Percentiles rank a stretch among this genome's conserved stretches.
Evolutionary conservation across 192 early-diverging fungal species (phyloP).

Genomic region (Coemansia sp.): DNA sequence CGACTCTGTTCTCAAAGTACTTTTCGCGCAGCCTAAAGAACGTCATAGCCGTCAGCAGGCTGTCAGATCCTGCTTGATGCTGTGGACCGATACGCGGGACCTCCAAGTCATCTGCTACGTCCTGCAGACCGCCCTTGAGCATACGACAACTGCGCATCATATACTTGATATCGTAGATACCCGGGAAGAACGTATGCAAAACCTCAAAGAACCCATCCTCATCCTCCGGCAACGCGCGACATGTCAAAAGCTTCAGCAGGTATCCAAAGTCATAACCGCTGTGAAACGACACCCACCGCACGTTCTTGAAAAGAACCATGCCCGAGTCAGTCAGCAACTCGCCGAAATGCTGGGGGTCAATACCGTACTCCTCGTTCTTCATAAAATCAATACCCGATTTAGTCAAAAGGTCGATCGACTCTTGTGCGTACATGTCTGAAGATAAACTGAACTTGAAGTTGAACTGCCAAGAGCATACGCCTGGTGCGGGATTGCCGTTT

Average conservation of each 20-base stretch:
- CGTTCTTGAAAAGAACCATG: constrained; percentile 88
- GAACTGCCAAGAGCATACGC: constrained; percentile 93
- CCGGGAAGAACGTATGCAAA: constrained; percentile 93
- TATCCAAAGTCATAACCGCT: constrained; percentile 99
- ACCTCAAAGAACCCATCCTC: constrained; percentile 95
- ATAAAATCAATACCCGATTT: constrained; percentile 99
- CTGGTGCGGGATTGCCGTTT: constrained; percentile 79
- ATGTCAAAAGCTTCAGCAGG: constrained; percentile 92
- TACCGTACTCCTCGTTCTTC: constrained; percentile 94
- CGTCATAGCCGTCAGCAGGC: constrained; percentile 91
- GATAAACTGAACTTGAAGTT: constrained; percentile 97
- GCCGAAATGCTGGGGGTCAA: constrained; percentile 94
- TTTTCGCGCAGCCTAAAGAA: constrained; percentile 98
- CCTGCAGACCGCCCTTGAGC: constrained; percentile 96
- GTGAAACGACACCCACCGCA: constrained; percentile 99
- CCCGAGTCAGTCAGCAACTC: constrained; percentile 97
- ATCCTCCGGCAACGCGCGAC: constrained; percentile 85
- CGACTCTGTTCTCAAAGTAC: constrained; percentile 95
- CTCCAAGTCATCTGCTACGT: constrained; percentile 95
- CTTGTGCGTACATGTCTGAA: constrained; percentile 98
- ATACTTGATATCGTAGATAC: constrained; percentile 99
- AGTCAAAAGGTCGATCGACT: constrained; percentile 94
- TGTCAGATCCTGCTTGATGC: constrained; percentile 99
- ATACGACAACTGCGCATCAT: constrained; percentile 96
- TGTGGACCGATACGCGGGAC: constrained; percentile 93